Percentiles rank a stretch among this genome's conserved stretches.
These are phyloP conservation scores for Colletotrichum orbiculare DNA, from an alignment of 2,329 filamentous ascomycete species.

Conservation along the genomic window DNA sequence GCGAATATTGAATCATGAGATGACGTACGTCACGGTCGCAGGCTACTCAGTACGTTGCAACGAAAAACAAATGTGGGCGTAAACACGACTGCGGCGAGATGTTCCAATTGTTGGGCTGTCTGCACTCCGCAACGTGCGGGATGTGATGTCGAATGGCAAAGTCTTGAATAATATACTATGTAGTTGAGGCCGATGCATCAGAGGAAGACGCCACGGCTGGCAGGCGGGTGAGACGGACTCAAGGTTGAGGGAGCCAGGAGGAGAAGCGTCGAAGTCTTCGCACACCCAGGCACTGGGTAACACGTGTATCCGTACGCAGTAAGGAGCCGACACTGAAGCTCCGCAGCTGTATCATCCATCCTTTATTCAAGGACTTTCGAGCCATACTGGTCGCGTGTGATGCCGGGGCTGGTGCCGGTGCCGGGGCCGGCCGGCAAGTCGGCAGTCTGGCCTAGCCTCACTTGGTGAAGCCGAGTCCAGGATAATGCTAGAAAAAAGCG, in stretches of 20 bases:
- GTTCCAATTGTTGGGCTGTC: no score
- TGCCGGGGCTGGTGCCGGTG: neutral
- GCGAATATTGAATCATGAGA: neutral
- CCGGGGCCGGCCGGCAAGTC: no score
- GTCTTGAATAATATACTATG: no score
- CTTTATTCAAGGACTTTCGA: neutral
- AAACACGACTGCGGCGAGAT: no score
- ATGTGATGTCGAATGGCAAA: no score
- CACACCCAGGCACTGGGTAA: constrained; percentile 6
- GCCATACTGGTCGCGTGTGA: constrained; percentile 8
- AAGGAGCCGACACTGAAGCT: constrained; percentile 11
- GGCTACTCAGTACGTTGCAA: no score
- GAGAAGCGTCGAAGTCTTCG: constrained; percentile 14
- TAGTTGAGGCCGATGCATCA: neutral
- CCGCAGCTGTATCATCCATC: constrained; percentile 5
- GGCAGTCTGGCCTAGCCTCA: no score
- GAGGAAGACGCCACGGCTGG: neutral
- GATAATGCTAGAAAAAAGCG: no score
- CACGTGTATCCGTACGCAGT: no score
- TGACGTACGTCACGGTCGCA: constrained; percentile 25
- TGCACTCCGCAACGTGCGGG: no score
- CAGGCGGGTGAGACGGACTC: neutral
- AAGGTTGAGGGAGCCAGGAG: neutral
- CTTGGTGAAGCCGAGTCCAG: no score
- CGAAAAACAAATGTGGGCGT: no score